Percentiles rank a stretch among this genome's conserved stretches.
phyloP scores from a whole-genome alignment of 768 basidiomycete species.

The Russula virescens region DNA sequence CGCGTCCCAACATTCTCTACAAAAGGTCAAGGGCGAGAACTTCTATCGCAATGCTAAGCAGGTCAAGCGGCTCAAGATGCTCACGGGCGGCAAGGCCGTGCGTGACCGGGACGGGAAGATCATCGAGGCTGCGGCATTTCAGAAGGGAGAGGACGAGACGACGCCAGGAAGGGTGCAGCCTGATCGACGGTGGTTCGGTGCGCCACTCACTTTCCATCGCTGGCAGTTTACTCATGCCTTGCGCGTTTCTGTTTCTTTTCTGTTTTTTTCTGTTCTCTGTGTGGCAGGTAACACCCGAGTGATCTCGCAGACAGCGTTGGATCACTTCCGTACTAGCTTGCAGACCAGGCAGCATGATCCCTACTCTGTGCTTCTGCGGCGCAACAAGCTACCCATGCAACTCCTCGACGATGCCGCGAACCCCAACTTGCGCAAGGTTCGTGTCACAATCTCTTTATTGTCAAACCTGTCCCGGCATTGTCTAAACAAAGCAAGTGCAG shows the following conservation, averaged over 20 bases:
- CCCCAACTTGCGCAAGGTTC: slow-evolving; percentile 69
- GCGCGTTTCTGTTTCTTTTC: slow-evolving; percentile 2
- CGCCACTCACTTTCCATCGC: slow-evolving; percentile 29
- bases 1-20: slow-evolving; percentile 46
- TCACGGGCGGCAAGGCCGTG: slow-evolving; percentile 86
- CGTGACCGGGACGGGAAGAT: slow-evolving; percentile 91
- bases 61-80: slow-evolving; percentile 81
- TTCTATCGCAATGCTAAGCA: slow-evolving; percentile 97
- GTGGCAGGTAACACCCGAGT: slow-evolving; percentile 97
- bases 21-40: slow-evolving; percentile 87
- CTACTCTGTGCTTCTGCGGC: slow-evolving; percentile 87
- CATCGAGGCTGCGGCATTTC: slow-evolving; percentile 88
- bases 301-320: slow-evolving; percentile 91
- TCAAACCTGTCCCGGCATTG: background rate
- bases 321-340: slow-evolving; percentile 92
- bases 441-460: slow-evolving; percentile 7
- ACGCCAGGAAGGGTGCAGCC: slow-evolving; percentile 89
- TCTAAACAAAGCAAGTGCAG: slow-evolving; percentile 34
- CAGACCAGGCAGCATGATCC: slow-evolving; percentile 84
- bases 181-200: slow-evolving; percentile 96
- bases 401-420: slow-evolving; percentile 87
- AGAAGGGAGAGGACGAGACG: slow-evolving; percentile 90
- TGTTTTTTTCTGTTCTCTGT: background rate
- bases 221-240: background rate
- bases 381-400: slow-evolving; percentile 97